These are phyloP conservation scores for Pulveroboletus ravenelii DNA, from an alignment of 768 basidiomycete species.

Conservation along the genomic window DNA sequence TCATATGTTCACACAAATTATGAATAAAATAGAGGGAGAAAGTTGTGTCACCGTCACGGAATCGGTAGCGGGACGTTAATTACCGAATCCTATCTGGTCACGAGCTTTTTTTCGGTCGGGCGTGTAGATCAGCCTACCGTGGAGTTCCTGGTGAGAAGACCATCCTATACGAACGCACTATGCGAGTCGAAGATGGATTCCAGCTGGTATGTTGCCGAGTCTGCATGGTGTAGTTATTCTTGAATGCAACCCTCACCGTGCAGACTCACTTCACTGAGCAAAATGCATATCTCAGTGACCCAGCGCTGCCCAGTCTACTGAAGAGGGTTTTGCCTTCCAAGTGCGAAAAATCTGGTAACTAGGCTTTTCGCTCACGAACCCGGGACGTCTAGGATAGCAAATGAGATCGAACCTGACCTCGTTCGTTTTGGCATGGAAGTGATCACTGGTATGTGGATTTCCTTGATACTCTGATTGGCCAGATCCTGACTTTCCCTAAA, in stretches of 20 bases:
- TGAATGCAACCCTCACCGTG: neutral
- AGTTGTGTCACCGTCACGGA: too few species aligned
- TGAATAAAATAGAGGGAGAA: too few species aligned
- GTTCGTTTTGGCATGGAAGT: slow-evolving; percentile 53
- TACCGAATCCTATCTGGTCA: too few species aligned
- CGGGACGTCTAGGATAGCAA: slow-evolving; percentile 35
- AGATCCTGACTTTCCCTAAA: slow-evolving; percentile 20
- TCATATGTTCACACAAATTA: too few species aligned
- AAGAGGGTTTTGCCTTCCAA: slow-evolving; percentile 49
- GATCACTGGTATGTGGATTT: slow-evolving; percentile 40
- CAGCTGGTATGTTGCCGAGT: slow-evolving; percentile 41
- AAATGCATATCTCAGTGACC: slow-evolving; percentile 59
- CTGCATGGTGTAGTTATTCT: neutral
- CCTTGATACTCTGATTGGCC: neutral
- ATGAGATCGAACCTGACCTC: slow-evolving; percentile 59
- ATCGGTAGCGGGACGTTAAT: too few species aligned
- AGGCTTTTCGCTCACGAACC: neutral
- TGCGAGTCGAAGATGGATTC: slow-evolving; percentile 67
- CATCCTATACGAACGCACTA: slow-evolving; percentile 18
- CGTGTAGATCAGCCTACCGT: neutral
- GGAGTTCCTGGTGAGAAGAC: neutral
- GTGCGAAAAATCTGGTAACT: slow-evolving; percentile 24
- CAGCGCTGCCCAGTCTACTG: slow-evolving; percentile 56
- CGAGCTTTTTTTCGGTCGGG: too few species aligned
- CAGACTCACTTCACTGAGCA: slow-evolving; percentile 52